phyloP scores from a whole-genome alignment of 495 filamentous ascomycete species.

The Penicillium taxi region DNA sequence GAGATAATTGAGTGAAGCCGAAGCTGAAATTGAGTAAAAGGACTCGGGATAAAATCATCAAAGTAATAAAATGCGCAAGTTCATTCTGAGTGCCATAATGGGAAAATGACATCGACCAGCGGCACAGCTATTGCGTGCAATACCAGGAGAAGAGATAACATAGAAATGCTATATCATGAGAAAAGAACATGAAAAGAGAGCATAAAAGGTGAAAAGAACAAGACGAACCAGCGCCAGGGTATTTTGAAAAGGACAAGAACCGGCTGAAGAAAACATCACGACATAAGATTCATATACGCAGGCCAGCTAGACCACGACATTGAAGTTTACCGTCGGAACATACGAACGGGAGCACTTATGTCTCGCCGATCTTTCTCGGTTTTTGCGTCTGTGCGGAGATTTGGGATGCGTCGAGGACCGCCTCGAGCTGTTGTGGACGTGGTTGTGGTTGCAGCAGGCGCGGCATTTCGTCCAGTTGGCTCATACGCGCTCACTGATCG shows the following conservation, averaged over 20 bases:
- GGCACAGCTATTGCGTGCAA: background rate
- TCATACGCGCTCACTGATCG: constrained; percentile 38
- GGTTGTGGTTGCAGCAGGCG: constrained; percentile 17
- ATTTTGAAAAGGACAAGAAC: constrained; percentile 19
- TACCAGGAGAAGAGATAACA: constrained; percentile 1
- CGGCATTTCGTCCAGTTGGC: constrained; percentile 20
- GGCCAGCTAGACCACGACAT: constrained; percentile 3
- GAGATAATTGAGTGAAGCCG: too few relatives aligned
- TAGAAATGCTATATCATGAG: constrained; percentile 1
- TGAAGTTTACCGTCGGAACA: constrained; percentile 27
- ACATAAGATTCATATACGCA: constrained; percentile 6
- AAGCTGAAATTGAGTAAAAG: too few relatives aligned
- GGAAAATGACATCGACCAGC: too few relatives aligned
- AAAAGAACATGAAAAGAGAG: constrained; percentile 1
- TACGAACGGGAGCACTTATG: constrained; percentile 34
- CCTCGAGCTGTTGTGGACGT: constrained; percentile 20
- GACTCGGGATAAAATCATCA: too few relatives aligned
- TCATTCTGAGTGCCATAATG: too few relatives aligned
- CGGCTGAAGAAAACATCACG: constrained; percentile 9
- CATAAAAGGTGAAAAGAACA: constrained; percentile 1
- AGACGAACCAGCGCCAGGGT: constrained; percentile 23
- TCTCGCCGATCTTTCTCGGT: constrained; percentile 30
- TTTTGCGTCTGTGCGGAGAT: constrained; percentile 24
- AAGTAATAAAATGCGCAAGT: too few relatives aligned
- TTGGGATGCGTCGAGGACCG: constrained; percentile 31